These are phyloP conservation scores for Cladosporium colombiae DNA, from an alignment of 2,329 filamentous ascomycete species.

Conservation along the genomic window DNA sequence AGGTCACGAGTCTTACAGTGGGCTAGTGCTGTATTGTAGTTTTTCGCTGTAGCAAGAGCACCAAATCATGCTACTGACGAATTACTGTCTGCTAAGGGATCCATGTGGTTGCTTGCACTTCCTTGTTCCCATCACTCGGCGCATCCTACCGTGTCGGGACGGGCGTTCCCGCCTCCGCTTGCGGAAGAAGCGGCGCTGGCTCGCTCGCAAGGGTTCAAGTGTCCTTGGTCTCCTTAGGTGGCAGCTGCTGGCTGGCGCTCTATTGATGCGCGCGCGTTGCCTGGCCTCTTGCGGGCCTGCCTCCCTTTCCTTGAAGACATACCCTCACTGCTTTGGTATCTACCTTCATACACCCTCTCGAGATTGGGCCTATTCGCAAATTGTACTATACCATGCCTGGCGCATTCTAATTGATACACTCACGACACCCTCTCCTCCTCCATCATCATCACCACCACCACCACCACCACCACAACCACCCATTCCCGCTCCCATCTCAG, in stretches of 20 bases:
- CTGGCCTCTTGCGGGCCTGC: neutral
- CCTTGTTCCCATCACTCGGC: neutral
- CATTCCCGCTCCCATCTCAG: neutral
- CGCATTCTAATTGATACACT: constrained; percentile 12
- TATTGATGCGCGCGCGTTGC: neutral
- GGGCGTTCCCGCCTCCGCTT: neutral
- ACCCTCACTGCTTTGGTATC: no score
- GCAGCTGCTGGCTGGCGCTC: neutral
- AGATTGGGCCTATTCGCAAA: neutral
- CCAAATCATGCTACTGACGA: no score
- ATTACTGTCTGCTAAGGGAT: no score
- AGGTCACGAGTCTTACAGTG: no score
- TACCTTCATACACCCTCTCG: neutral
- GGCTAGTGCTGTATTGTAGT: no score
- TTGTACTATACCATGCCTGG: constrained; percentile 18
- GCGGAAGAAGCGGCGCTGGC: neutral
- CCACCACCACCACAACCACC: neutral
- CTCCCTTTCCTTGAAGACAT: neutral
- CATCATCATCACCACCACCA: no score
- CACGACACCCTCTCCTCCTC: neutral
- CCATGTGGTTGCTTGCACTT: no score
- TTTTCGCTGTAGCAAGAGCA: no score
- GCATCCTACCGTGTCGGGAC: neutral
- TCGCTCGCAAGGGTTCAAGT: neutral
- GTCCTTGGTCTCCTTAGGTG: neutral